A percentile compares a stretch with the other conserved stretches of the same genome.
phyloP scores from a whole-genome alignment of 208 protist species.

The Crithidia brevicula region DNA sequence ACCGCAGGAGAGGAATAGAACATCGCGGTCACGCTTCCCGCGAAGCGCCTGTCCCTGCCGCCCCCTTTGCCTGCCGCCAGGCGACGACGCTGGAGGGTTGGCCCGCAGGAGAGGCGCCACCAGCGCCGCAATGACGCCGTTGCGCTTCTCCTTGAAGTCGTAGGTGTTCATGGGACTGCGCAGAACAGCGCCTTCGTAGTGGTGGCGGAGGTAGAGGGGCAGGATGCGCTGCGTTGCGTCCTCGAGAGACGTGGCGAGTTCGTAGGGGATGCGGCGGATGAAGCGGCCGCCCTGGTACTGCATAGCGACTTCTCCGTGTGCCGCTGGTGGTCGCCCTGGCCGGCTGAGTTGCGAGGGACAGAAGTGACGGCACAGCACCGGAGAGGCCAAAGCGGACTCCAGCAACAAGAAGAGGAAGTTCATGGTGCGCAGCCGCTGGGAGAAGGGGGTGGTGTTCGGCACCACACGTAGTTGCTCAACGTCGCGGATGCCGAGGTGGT shows the following conservation, averaged over 20 bases:
- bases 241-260: slow-evolving; percentile 49
- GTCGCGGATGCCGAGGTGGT: slow-evolving; percentile 32
- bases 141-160: slow-evolving; percentile 72
- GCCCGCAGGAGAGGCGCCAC: slow-evolving; percentile 41
- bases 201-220: slow-evolving; percentile 42
- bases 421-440: slow-evolving; percentile 78
- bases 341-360: slow-evolving; percentile 16
- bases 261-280: slow-evolving; percentile 73
- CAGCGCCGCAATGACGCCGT: slow-evolving; percentile 51
- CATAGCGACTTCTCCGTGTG: too few relatives aligned
- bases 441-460: slow-evolving; percentile 85
- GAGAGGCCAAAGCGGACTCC: slow-evolving; percentile 38
- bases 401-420: slow-evolving; percentile 74
- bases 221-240: slow-evolving; percentile 59
- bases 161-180: slow-evolving; percentile 81
- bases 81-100: background rate
- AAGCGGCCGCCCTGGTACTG: slow-evolving; percentile 51
- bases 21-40: slow-evolving; percentile 7
- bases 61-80: too few relatives aligned
- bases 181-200: slow-evolving; percentile 87
- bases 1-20: slow-evolving; percentile 19
- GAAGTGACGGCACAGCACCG: slow-evolving; percentile 48
- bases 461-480: slow-evolving; percentile 71
- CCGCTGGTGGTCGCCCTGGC: background rate
- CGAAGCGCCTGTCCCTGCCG: background rate